Evolutionary conservation across 805 yeast genomes (phyloP), one percentile per base, ranked within the genome.

Genomic region (Kodamaea kaohsiungensis): DNA sequence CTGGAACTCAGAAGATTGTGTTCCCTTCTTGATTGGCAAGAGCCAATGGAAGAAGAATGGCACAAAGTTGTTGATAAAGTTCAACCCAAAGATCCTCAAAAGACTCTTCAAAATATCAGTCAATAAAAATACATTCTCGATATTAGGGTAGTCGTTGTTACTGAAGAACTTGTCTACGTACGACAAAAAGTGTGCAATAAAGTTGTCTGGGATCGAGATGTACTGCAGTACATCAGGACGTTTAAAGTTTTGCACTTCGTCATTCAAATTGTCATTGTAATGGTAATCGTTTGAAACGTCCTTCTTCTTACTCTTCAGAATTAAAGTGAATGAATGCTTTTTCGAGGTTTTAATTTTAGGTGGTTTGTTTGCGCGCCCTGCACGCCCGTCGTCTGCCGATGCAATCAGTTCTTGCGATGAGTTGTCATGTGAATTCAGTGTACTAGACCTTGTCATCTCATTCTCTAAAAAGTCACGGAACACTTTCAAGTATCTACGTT

Each of bases 11-110:
- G 35, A 30, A 2, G 35, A 30, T 10, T 30, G 35, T 2, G 42
- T 43, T 6, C 42, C 52, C 22, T 55, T 52, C 22, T 58, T 49
- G 10, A 57, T 46, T 6, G 64, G 63, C 13, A 74, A 49, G 42
- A 64, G 60, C 84, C 84, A 81, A 53, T 71, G 72, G 53, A 70
- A 70, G 56, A 80, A 75, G 57, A 73, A 78, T 2, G 83, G 78
- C 2, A 81, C 54, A 48, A 73, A 76, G 56, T 79, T 79, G 55
- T 66, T 72, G 18, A 79, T 60, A 22, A 80, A 75, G 59, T 81
- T 82, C 48, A 80, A 65, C 1, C 86, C 86, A 51, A 74, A 74
- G 25, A 68, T 68, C 9, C 61, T 53, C 17, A 68, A 53, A 53
- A 57, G 46, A 43, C 57, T 60, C 33, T 63, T 61, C 15, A 73